Evolutionary conservation across 192 early-diverging fungal species (phyloP).

Genomic region (Rhizophagus sp.): DNA sequence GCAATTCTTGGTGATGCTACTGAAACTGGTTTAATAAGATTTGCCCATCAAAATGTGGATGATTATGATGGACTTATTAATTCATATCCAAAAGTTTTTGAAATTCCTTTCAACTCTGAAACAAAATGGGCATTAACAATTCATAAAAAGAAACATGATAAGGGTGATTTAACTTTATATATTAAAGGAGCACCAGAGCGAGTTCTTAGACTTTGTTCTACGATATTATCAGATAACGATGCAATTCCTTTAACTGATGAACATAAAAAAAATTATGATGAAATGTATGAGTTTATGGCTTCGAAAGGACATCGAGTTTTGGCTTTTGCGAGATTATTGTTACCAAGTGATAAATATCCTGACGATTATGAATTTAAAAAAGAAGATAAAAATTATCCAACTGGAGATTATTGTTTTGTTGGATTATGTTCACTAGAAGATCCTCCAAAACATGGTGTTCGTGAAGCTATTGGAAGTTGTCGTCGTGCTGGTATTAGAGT

Average conservation of each 20-base stretch:
- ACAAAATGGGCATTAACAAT: conserved; percentile 96
- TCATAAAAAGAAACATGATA: conserved; percentile 71
- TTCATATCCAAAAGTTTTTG: conserved; percentile 84
- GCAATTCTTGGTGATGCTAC: conserved; percentile 92
- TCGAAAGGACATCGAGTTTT: conserved; percentile 90
- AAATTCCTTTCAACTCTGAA: conserved; percentile 94
- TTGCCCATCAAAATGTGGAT: conserved; percentile 69
- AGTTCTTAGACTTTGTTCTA: conserved; percentile 79
- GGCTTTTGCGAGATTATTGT: conserved; percentile 82
- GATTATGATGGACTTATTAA: conserved; percentile 74
- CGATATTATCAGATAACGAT: conserved; percentile 61
- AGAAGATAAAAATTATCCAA: conserved; percentile 71
- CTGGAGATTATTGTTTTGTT: conserved; percentile 70
- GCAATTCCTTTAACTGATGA: conserved; percentile 64
- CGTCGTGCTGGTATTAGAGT: conserved; percentile 92
- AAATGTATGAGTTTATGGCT: conserved; percentile 86
- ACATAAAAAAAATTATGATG: conserved; percentile 67
- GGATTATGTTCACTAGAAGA: conserved; percentile 92
- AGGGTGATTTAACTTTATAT: conserved; percentile 73
- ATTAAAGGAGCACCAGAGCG: conserved; percentile 97
- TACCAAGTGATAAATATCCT: conserved; percentile 71
- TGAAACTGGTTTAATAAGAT: conserved; percentile 86
- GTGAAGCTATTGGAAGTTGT: conserved; percentile 93
- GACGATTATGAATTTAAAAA: conserved; percentile 75
- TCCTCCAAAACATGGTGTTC: conserved; percentile 98